Conservation (phyloP, 768 basidiomycete genomes). For the Leccinum olivaceopallidum region DNA sequence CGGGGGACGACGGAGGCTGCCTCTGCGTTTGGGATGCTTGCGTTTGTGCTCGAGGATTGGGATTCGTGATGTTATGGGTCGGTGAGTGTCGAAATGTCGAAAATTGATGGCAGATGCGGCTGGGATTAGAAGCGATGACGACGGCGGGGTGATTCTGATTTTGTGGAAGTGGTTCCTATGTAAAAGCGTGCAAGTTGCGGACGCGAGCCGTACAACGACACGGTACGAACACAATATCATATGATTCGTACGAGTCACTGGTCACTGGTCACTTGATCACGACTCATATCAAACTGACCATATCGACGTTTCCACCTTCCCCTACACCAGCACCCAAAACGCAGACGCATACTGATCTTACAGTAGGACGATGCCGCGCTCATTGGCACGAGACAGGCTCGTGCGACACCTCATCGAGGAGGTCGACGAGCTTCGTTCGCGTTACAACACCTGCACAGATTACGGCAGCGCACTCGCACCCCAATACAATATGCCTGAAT, state of each 20-base stretch:
- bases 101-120: too few relatives aligned
- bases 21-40: conserved; percentile 66
- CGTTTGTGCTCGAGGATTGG: conserved; percentile 78
- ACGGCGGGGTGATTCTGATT: not conserved
- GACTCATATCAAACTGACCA: too few relatives aligned
- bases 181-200: not conserved
- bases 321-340: too few relatives aligned
- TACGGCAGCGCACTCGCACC: not conserved
- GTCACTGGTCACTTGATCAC: too few relatives aligned
- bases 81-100: not conserved
- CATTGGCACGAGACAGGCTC: not conserved
- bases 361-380: not conserved
- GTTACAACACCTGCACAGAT: not conserved
- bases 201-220: not conserved
- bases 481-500: not conserved
- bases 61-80: conserved; percentile 37
- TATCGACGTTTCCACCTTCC: too few relatives aligned
- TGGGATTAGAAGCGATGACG: not conserved
- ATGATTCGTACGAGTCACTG: too few relatives aligned
- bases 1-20: conserved; percentile 34
- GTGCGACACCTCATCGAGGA: not conserved
- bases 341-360: not conserved
- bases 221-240: too few relatives aligned
- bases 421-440: not conserved
- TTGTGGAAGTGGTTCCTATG: not conserved